Base-by-base conservation (phyloP, 2,329 filamentous ascomycete species). In the Seiridium unicorne region DNA sequence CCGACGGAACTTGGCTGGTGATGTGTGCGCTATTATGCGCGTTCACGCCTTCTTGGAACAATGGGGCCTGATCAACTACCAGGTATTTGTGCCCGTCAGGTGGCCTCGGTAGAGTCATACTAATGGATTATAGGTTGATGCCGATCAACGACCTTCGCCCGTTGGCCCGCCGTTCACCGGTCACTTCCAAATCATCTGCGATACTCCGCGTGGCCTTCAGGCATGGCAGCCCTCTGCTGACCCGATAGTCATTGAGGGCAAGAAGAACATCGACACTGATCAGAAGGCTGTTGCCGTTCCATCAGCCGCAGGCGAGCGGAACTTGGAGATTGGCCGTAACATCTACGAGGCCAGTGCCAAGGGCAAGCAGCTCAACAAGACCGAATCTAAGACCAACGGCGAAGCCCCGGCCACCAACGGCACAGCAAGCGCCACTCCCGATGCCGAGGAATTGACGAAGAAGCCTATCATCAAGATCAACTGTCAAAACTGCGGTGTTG, bases 51-150 rank as follows among this genome's bases (percentile, higher is more conserved):
- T 99, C 78, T 83, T 99, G 42, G 95, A 99, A 78, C 94, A 98
- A 74, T 99, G 95, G 95, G 95, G 95, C 6, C 81, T 99, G 70
- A 97, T 99, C 75, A 99, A 99, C 77, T 99, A 99, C 73, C 95
- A 99, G 83, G 94, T 97, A 82, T 51, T 35, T 48, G 53, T 10
- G 49, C 13, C 32, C 49, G 34, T 13, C 34, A 36, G 51, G 6
- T 59, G n/a, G 44, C 59, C 55, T 62, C 38, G 18, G 18, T 26
- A 54, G 48, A 60, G 46, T 26, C 8, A 9, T 54, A 11, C 34
- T 40, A 54, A 49, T 49, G 31, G 58, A 56, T 51, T 40, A 31
- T 64, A 98, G 94, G 94, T 99, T 70, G 95, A 99, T 76, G 92
- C 94, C 36, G 94, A 97, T 72, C 93, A 95, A 66, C 87, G 95